These are phyloP conservation scores for Ensete glaucum DNA, from an alignment of 176 grass and related monocot genomes.

Conservation along the genomic window DNA sequence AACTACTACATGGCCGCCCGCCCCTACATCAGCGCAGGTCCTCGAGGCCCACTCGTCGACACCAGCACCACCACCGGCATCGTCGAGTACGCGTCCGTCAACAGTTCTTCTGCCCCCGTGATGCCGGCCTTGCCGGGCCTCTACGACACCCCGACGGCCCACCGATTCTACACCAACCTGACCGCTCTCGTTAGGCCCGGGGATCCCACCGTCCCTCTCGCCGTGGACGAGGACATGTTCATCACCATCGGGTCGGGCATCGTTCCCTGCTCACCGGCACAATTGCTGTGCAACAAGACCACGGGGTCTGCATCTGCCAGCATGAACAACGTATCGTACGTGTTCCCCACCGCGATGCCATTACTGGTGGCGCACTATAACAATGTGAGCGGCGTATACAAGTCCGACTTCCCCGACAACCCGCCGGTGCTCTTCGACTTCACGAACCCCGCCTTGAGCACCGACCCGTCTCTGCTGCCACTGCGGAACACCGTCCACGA, in stretches of 20 bases:
- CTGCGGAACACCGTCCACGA: slow-evolving; percentile 17
- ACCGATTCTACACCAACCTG: slow-evolving; percentile 41
- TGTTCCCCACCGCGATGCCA: slow-evolving; percentile 27
- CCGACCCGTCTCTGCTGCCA: background rate
- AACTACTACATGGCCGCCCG: slow-evolving; percentile 46
- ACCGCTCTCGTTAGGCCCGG: slow-evolving; percentile 29
- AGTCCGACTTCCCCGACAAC: slow-evolving; percentile 45
- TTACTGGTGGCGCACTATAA: slow-evolving; percentile 32
- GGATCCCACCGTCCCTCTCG: slow-evolving; percentile 27
- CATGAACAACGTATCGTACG: slow-evolving; percentile 72
- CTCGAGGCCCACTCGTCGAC: background rate
- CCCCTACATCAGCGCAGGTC: slow-evolving; percentile 32
- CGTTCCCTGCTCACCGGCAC: slow-evolving; percentile 15
- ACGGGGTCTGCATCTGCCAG: slow-evolving; percentile 7
- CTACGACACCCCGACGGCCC: slow-evolving; percentile 27
- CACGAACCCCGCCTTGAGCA: slow-evolving; percentile 14
- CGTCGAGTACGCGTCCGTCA: slow-evolving; percentile 28
- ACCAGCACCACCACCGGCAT: slow-evolving; percentile 27
- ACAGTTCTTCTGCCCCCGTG: background rate
- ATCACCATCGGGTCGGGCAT: slow-evolving; percentile 35
- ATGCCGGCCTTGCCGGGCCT: slow-evolving; percentile 25
- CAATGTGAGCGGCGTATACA: slow-evolving; percentile 29
- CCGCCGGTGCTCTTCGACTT: slow-evolving; percentile 46
- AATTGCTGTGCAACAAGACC: slow-evolving; percentile 23
- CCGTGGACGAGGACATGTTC: slow-evolving; percentile 47